Percentiles rank a stretch among this genome's conserved stretches.
Evolutionary conservation across 306 rosid genomes (phyloP).

Genomic region (Trifolium dubium): DNA sequence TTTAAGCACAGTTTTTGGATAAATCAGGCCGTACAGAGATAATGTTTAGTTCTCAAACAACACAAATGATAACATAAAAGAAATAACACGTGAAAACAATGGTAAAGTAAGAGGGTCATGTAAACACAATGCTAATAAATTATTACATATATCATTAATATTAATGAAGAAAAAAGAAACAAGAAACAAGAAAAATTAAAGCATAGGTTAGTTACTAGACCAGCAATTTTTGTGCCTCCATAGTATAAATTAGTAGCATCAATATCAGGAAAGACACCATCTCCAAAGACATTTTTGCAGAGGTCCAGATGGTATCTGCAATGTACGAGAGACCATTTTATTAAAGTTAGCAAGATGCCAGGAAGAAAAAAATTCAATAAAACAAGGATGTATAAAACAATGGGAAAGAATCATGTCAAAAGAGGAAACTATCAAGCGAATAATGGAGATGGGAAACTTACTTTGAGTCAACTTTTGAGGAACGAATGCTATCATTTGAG

Average conservation of each 20-base stretch:
- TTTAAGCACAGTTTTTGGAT: constrained; percentile 4
- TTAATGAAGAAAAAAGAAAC: not conserved
- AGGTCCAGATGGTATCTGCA: constrained; percentile 94
- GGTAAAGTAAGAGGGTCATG: constrained; percentile 2
- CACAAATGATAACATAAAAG: constrained; percentile 1
- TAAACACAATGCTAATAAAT: constrained; percentile 16
- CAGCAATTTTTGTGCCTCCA: constrained; percentile 89
- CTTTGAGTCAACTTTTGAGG: constrained; percentile 77
- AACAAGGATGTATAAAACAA: constrained; percentile 1
- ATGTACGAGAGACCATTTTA: constrained; percentile 31
- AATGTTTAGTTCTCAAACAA: constrained; percentile 6
- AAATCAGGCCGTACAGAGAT: constrained; percentile 16
- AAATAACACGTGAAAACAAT: not conserved
- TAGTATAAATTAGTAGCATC: constrained; percentile 73
- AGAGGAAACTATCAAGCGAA: constrained; percentile 15
- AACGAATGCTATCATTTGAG: constrained; percentile 83
- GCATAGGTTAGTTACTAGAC: constrained; percentile 47
- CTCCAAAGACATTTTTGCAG: constrained; percentile 92
- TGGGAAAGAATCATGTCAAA: constrained; percentile 25
- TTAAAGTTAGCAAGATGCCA: constrained; percentile 19
- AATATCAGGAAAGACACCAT: constrained; percentile 86
- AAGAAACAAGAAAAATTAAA: constrained; percentile 32
- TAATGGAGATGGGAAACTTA: constrained; percentile 44
- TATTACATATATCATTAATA: not conserved
- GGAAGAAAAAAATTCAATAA: not conserved